Conservation (phyloP, 163 green algal genomes). For the Chlamydomonas reinhardtii region DNA sequence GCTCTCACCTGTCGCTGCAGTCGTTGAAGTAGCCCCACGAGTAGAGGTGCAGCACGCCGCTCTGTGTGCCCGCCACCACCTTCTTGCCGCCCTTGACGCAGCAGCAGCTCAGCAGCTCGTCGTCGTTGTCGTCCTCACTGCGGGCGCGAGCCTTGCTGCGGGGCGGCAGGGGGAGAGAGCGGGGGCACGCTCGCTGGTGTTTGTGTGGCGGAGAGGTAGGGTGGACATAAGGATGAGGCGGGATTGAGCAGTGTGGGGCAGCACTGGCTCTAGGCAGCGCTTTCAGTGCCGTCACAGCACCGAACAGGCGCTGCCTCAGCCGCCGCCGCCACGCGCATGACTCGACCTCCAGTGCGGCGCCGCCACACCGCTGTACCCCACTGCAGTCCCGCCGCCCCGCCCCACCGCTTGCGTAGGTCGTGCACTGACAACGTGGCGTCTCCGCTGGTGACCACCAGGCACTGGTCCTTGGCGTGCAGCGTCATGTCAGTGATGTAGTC, state of each 20-base stretch:
- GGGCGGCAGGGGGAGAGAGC: not conserved
- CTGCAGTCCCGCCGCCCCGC: too few relatives aligned
- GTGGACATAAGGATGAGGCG: too few relatives aligned
- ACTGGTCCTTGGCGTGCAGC: conserved; percentile 47
- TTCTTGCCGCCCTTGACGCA: conserved; percentile 88
- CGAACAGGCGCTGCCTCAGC: not conserved
- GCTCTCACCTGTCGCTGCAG: conserved; percentile 73
- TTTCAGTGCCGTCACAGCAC: too few relatives aligned
- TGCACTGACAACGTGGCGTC: conserved; percentile 87
- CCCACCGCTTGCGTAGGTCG: conserved; percentile 68
- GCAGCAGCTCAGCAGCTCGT: conserved; percentile 89
- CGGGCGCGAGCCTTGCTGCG: conserved; percentile 57
- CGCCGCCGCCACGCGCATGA: too few relatives aligned
- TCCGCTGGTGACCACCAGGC: conserved; percentile 75
- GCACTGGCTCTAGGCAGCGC: too few relatives aligned
- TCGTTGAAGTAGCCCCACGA: conserved; percentile 91
- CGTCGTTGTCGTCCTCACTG: conserved; percentile 88
- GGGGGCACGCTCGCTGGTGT: too few relatives aligned
- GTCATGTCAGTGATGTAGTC: conserved; percentile 88
- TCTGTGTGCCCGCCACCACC: conserved; percentile 85
- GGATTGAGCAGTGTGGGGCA: too few relatives aligned
- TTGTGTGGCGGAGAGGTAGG: not conserved
- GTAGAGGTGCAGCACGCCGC: conserved; percentile 88
- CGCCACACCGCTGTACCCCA: too few relatives aligned
- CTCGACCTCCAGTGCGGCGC: too few relatives aligned